Conservation (phyloP, 768 basidiomycete species). For the Boletus fagicola region DNA sequence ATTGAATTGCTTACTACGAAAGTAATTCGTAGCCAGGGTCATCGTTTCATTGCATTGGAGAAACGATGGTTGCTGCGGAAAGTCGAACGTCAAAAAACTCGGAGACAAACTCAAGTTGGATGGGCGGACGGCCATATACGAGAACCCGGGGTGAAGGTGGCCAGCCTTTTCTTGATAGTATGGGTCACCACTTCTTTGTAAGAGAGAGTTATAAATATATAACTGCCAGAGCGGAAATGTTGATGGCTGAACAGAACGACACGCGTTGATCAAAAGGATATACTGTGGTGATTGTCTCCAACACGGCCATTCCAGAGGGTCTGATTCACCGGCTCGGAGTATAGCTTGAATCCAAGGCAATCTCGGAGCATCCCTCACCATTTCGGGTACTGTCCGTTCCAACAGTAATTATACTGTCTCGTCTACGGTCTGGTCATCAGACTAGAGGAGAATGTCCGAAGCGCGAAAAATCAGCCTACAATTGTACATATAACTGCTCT, state of each 20-base stretch:
- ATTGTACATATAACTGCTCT: no score
- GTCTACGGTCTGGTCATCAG: no score
- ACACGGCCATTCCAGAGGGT: neutral
- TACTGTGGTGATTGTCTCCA: no score
- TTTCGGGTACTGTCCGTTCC: no score
- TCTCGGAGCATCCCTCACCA: no score
- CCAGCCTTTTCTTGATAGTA: neutral
- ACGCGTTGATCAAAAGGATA: neutral
- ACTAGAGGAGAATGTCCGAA: no score
- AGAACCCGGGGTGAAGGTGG: neutral
- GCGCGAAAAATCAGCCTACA: no score
- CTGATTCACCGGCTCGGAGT: neutral
- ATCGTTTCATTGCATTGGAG: neutral
- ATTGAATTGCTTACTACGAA: no score
- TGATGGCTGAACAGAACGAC: neutral
- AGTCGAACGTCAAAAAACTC: neutral
- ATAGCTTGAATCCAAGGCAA: neutral
- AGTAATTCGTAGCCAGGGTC: neutral
- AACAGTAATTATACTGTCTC: no score
- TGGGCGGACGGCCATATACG: neutral
- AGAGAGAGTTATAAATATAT: neutral
- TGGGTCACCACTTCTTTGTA: neutral
- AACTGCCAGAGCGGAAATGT: neutral
- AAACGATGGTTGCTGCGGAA: neutral
- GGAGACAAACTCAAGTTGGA: neutral